Evolutionary conservation across 495 filamentous ascomycete species (phyloP), one percentile per base, ranked within the genome.

Genomic region (Penicillium samsonianum): DNA sequence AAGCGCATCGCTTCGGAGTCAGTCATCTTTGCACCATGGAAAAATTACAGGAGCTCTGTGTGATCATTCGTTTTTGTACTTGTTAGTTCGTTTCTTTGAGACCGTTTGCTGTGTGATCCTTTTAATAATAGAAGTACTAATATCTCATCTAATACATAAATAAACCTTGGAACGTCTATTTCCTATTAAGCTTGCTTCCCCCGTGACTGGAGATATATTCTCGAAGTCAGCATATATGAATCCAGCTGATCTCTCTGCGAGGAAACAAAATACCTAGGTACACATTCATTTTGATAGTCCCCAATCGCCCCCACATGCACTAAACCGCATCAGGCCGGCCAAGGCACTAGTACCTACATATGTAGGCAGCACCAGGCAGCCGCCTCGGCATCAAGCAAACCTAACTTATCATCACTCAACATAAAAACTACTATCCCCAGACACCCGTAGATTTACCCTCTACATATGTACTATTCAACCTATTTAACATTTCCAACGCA

Each of bases 1-100:
- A 77, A 73, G 46, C 51, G 19, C 19, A 0, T 54, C 25, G 41
- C 41, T 25, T 37, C 2, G 4, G 11, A 37, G 30, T 11, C 11
- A 33, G 33, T 46, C 26, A 23, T 12, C 10, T 25, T 17, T 35
- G 28, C 20, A 33, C 23, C 30, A 41, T 37, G 41, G 40, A 45
- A 54, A 45, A 35, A 5, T 43, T 31, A 25, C 8, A 53, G 40
- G 17, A 25, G 38, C 25, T 41, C 5, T 45, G 26, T 45, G 51
- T 30, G 10, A 17, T 54, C 26, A 28, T 12, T 54, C 19, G 4
- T 45, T 37, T n/a, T 20, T 25, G 11, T 10, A 33, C 45, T 20
- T 54, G 16, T 45, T 37, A 6, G 22, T 25, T 28, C 35, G 19
- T 45, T 31, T 44, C n/a, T 53, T 17, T 22, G 48, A 42, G 23